Conservation (phyloP, 257 asterid genomes). For the Knoxia roxburghii region DNA sequence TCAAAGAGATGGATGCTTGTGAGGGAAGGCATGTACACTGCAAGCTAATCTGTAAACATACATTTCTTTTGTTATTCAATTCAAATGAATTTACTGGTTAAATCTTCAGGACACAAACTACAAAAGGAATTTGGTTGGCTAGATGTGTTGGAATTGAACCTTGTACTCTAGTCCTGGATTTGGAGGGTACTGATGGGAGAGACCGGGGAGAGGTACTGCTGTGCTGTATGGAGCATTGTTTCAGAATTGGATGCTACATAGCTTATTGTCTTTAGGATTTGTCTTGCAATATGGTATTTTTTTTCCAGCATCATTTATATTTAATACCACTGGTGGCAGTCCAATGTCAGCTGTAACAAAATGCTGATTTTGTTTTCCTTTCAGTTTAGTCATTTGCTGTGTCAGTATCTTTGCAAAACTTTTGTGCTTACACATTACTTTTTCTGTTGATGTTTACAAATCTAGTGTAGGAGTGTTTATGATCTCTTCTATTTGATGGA, state of each 20-base stretch:
- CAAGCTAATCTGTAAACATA: slow-evolving; percentile 12
- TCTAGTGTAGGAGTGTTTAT: not conserved
- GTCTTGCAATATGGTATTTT: too few relatives aligned
- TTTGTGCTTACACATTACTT: not conserved
- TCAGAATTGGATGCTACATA: too few relatives aligned
- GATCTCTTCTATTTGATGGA: not conserved
- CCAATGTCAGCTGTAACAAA: not conserved
- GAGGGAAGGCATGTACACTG: slow-evolving; percentile 63
- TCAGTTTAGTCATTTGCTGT: not conserved
- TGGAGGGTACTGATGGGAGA: slow-evolving; percentile 99
- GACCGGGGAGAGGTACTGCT: slow-evolving; percentile 91
- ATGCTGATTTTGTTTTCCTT: not conserved
- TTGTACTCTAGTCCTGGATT: slow-evolving; percentile 88
- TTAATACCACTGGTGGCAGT: too few relatives aligned
- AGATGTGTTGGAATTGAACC: slow-evolving; percentile 86
- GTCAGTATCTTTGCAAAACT: too few relatives aligned
- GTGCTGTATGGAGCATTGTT: not conserved
- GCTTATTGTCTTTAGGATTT: too few relatives aligned
- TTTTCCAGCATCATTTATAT: too few relatives aligned
- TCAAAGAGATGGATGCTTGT: slow-evolving; percentile 93
- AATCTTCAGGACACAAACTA: slow-evolving; percentile 76
- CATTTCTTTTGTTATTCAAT: slow-evolving; percentile 10
- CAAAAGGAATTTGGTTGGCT: slow-evolving; percentile 64
- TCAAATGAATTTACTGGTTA: slow-evolving; percentile 17
- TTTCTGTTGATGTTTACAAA: not conserved